Percentiles rank a stretch among this genome's conserved stretches.
These are phyloP conservation scores for Geoglossum cookeanum DNA, from an alignment of 2,329 filamentous ascomycete species.

Conservation along the genomic window DNA sequence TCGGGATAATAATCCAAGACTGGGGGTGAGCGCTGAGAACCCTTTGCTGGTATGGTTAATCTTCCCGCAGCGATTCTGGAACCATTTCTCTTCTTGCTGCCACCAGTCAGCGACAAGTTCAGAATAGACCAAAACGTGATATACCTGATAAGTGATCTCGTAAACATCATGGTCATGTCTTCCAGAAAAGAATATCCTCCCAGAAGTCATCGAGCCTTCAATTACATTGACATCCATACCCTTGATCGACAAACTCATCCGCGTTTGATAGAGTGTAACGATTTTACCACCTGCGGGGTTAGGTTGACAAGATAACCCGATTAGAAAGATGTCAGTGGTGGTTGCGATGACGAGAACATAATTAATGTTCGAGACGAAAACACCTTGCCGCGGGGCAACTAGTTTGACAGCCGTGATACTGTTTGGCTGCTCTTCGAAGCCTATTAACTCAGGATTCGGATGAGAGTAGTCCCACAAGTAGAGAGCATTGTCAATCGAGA, in stretches of 20 bases:
- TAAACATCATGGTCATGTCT: constrained; percentile 69
- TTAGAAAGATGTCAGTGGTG: constrained; percentile 60
- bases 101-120: not conserved
- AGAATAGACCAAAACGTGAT: not conserved
- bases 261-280: constrained; percentile 71
- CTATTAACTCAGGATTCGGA: constrained; percentile 76
- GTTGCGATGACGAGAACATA: constrained; percentile 83
- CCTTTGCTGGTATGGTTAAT: constrained; percentile 70
- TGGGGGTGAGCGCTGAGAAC: constrained; percentile 30
- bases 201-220: constrained; percentile 54
- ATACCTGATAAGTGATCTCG: constrained; percentile 61
- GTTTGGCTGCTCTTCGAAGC: constrained; percentile 75
- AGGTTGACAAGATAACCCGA: constrained; percentile 57
- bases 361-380: constrained; percentile 72
- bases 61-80: constrained; percentile 70
- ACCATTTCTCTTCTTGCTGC: constrained; percentile 91
- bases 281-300: constrained; percentile 47
- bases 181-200: constrained; percentile 85
- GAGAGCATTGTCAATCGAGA: constrained; percentile 83
- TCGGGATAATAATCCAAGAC: constrained; percentile 11
- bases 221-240: constrained; percentile 60
- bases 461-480: constrained; percentile 97
- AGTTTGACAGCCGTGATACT: constrained; percentile 84
- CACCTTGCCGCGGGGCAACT: constrained; percentile 63
- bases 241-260: constrained; percentile 60